phyloP scores from a whole-genome alignment of 148 eudicot species.

The Talinum fruticosum region DNA sequence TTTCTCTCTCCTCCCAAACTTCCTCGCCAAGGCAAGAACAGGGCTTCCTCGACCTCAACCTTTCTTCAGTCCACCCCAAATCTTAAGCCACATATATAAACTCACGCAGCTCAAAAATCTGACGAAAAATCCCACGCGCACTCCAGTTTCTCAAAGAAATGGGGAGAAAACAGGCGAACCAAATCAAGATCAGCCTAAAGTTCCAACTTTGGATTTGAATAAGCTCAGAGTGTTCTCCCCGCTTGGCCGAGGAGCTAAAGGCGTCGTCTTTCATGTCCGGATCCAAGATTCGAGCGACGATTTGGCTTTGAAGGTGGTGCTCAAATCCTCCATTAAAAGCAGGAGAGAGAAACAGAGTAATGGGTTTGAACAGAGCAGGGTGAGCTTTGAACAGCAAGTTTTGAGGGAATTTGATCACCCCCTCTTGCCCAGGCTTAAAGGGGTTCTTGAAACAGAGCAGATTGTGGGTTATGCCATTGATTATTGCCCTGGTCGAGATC shows the following conservation, averaged over 20 bases:
- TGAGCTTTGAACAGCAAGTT: constrained; percentile 59
- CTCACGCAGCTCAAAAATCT: background rate
- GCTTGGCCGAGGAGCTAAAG: constrained; percentile 36
- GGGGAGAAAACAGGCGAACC: background rate
- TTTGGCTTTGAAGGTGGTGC: constrained; percentile 31
- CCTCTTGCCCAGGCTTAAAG: constrained; percentile 69
- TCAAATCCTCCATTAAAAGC: constrained; percentile 24
- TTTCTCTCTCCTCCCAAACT: background rate
- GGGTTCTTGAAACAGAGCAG: constrained; percentile 50
- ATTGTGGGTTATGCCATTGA: constrained; percentile 81
- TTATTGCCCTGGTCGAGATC: constrained; percentile 86
- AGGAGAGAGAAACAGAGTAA: constrained; percentile 4
- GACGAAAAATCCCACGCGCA: background rate
- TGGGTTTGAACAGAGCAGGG: constrained; percentile 29
- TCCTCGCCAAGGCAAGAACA: constrained; percentile 12
- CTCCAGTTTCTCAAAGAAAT: background rate
- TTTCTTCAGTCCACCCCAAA: background rate
- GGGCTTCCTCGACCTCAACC: background rate
- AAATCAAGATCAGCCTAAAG: background rate
- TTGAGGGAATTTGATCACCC: constrained; percentile 54
- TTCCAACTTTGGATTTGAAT: constrained; percentile 13
- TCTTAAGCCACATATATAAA: background rate
- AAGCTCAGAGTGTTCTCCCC: constrained; percentile 16
- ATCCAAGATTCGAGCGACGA: constrained; percentile 15
- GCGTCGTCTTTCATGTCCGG: constrained; percentile 25